Evolutionary conservation across 2,329 filamentous ascomycete genomes (phyloP).

Genomic region (Hortaea sp.): DNA sequence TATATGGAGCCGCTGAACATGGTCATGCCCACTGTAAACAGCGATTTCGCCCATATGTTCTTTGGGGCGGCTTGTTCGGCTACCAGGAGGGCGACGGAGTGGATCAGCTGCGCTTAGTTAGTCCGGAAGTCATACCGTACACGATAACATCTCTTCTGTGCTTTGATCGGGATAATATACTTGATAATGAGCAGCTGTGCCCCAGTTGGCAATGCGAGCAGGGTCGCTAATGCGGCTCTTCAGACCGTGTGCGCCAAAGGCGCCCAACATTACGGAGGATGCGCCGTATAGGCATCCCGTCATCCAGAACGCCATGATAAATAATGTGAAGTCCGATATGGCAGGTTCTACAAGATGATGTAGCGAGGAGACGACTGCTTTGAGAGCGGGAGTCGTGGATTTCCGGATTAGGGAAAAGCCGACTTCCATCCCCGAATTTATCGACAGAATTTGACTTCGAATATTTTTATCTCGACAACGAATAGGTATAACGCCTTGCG

Average conservation of each 20-base stretch:
- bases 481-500: too few species aligned
- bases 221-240: conserved; percentile 53
- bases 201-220: conserved; percentile 48
- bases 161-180: conserved; percentile 26
- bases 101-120: conserved; percentile 42
- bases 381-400: too few species aligned
- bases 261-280: conserved; percentile 50
- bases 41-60: conserved; percentile 41
- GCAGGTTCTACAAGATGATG: too few species aligned
- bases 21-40: conserved; percentile 52
- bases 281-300: conserved; percentile 55
- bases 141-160: too few species aligned
- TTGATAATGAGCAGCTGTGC: conserved; percentile 59
- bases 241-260: conserved; percentile 59
- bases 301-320: conserved; percentile 41
- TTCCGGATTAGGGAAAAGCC: too few species aligned
- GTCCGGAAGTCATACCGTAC: not conserved
- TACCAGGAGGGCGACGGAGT: conserved; percentile 51
- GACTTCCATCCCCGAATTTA: too few species aligned
- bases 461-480: too few species aligned
- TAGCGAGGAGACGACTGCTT: too few species aligned
- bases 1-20: conserved; percentile 60
- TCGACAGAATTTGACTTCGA: too few species aligned
- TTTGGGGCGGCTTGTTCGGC: conserved; percentile 41
- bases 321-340: too few species aligned